phyloP scores from a whole-genome alignment of 352 stramenopile genomes.

The Phytophthora multivora region DNA sequence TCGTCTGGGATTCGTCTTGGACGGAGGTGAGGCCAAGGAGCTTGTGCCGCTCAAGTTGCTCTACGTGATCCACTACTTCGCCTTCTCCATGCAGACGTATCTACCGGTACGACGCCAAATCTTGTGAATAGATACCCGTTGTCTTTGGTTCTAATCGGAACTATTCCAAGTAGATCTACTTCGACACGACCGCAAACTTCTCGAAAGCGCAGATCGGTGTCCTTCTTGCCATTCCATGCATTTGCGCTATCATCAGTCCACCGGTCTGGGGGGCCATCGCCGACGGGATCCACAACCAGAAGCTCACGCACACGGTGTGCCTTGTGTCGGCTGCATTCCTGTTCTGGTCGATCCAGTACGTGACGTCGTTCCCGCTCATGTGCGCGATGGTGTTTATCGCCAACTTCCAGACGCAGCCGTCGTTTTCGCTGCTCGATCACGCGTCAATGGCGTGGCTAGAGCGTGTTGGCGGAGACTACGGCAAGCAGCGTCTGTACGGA shows the following conservation, averaged over 20 bases:
- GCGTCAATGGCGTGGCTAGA: conserved; percentile 43
- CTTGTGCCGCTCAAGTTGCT: conserved; percentile 75
- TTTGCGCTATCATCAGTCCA: conserved; percentile 46
- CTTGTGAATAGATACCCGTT: neutral
- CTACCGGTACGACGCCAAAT: conserved; percentile 41
- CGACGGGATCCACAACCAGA: conserved; percentile 49
- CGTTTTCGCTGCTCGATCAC: conserved; percentile 48
- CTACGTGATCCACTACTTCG: conserved; percentile 68
- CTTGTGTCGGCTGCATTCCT: conserved; percentile 47
- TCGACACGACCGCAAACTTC: conserved; percentile 58
- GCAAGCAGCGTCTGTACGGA: conserved; percentile 56
- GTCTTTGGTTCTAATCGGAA: conserved; percentile 6
- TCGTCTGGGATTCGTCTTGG: conserved; percentile 49
- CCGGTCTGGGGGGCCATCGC: conserved; percentile 49
- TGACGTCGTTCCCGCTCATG: conserved; percentile 47
- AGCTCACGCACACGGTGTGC: conserved; percentile 45
- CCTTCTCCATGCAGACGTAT: conserved; percentile 73
- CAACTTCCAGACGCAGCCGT: conserved; percentile 54
- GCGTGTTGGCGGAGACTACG: conserved; percentile 47
- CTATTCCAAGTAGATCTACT: conserved; percentile 49
- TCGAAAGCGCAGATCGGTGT: conserved; percentile 59
- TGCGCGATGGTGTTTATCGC: conserved; percentile 49
- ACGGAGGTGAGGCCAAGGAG: conserved; percentile 59
- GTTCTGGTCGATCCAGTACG: conserved; percentile 54
- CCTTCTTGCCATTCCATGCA: conserved; percentile 46